A percentile compares a stretch with the other conserved stretches of the same genome.
Conservation (phyloP, 179 eudicot genomes). For the Corrigiola litoralis region DNA sequence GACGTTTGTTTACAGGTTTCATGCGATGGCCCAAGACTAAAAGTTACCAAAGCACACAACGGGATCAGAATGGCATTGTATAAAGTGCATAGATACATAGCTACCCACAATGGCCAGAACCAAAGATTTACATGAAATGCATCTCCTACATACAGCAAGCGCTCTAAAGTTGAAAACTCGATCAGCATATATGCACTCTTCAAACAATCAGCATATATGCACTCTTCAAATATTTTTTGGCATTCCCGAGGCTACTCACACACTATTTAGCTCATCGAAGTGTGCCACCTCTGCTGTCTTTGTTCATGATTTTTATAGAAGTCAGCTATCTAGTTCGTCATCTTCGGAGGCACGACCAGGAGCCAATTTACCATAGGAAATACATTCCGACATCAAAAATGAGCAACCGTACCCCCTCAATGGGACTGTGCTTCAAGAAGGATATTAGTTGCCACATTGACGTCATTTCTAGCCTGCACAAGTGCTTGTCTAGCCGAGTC, state of each 20-base stretch:
- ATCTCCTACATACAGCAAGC: constrained; percentile 10
- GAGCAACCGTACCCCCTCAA: constrained; percentile 12
- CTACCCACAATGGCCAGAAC: not conserved
- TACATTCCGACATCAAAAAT: not conserved
- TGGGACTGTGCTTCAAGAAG: constrained; percentile 86
- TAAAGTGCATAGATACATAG: constrained; percentile 5
- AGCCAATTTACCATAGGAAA: not conserved
- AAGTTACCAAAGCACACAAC: not conserved
- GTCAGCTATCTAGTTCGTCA: not conserved
- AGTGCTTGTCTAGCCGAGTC: constrained; percentile 85
- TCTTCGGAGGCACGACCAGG: not conserved
- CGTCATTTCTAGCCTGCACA: constrained; percentile 72
- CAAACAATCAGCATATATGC: too few relatives aligned
- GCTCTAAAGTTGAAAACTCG: not conserved
- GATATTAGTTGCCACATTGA: constrained; percentile 85
- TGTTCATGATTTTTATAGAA: not conserved
- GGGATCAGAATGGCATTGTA: not conserved
- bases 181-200: constrained; percentile 18
- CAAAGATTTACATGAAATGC: constrained; percentile 14
- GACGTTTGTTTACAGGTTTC: too few relatives aligned
- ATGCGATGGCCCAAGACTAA: not conserved
- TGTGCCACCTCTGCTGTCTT: not conserved
- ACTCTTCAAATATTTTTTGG: too few relatives aligned
- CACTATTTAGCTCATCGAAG: not conserved
- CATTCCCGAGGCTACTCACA: too few relatives aligned